phyloP scores from a whole-genome alignment of 768 basidiomycete genomes.

The Rubroboletus satanas region DNA sequence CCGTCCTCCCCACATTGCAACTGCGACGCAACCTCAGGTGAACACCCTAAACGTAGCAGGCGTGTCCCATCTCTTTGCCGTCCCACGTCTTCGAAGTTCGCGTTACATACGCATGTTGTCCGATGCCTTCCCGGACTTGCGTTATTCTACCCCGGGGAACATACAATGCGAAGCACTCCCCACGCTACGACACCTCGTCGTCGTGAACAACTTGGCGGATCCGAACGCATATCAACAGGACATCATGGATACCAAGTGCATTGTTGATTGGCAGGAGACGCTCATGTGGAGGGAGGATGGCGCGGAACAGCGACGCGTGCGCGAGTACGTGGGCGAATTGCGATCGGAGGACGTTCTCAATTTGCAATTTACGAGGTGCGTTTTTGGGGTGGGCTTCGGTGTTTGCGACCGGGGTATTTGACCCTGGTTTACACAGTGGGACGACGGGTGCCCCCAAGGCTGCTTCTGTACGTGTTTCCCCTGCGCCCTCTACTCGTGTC shows the following conservation, averaged over 20 bases:
- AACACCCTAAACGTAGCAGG: slow-evolving; percentile 58
- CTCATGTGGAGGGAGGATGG: slow-evolving; percentile 63
- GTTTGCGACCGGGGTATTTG: not conserved
- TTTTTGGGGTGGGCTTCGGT: not conserved
- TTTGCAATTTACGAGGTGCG: slow-evolving; percentile 79
- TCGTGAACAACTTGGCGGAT: slow-evolving; percentile 58
- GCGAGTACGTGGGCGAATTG: slow-evolving; percentile 39
- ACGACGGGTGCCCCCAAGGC: slow-evolving; percentile 82
- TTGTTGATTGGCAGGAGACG: slow-evolving; percentile 69
- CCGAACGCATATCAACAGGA: slow-evolving; percentile 38
- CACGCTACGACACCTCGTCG: slow-evolving; percentile 55
- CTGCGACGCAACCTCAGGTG: slow-evolving; percentile 39
- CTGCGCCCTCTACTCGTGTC: not conserved
- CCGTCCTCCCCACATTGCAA: not conserved
- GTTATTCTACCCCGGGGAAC: slow-evolving; percentile 44
- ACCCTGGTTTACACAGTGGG: slow-evolving; percentile 43
- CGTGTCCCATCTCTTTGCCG: slow-evolving; percentile 66
- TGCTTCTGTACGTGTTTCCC: slow-evolving; percentile 55
- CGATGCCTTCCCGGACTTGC: slow-evolving; percentile 54
- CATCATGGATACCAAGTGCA: slow-evolving; percentile 41
- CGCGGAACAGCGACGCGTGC: slow-evolving; percentile 40
- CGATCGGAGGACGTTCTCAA: slow-evolving; percentile 72
- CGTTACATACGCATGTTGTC: slow-evolving; percentile 59
- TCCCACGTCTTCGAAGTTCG: slow-evolving; percentile 65
- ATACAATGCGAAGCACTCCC: slow-evolving; percentile 61